Evolutionary conservation across 2,329 filamentous ascomycete genomes (phyloP), one percentile per base, ranked within the genome.

Genomic region (Ascochyta clinopodiicola): DNA sequence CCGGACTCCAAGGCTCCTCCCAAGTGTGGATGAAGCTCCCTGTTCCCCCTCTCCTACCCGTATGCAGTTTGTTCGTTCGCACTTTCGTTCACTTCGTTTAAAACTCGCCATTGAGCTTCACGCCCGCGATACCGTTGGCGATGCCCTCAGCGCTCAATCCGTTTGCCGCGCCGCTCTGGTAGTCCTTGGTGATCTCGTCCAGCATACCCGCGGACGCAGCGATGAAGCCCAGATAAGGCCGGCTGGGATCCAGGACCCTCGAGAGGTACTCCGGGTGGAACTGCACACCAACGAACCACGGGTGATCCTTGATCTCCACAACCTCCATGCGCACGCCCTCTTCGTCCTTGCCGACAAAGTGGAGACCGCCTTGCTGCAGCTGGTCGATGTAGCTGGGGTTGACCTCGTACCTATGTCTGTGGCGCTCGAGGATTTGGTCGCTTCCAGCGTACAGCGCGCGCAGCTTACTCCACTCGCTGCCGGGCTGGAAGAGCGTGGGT

Each of bases 351-450:
- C 89, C 90, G 55, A 93, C 83, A 70, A 96, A 93, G 37, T 82
- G 79, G 29, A 96, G 80, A 0, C 92, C 92, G 5, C 82, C 85
- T 40, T 84, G 77, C 61, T 91, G 83, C 3, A 96, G 81, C 29
- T 78, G 77, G 4, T 88, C 85, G 47, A 96, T 85, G 69, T 88
- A 88, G 10, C 86, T 84, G 0, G 92, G 92, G 78, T 96, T 96
- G 62, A 96, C 90, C 79, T 96, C 92, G 73, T 96, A 96, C 34
- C 92, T 86, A 77, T 96, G 92, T 57, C 92, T 86, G 75, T 96
- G 92, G 45, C 92, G 86, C 80, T 96, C 92, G 38, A 78, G 72
- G 44, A 83, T 79, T 49, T 73, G 72, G 8, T 51, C 71, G 56
- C 72, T 78, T 64, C 61, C 75, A 3, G 88, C 88, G 74, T 96